Evolutionary conservation across 2,329 filamentous ascomycete genomes (phyloP).

Genomic region (Cladophialophora immunda): DNA sequence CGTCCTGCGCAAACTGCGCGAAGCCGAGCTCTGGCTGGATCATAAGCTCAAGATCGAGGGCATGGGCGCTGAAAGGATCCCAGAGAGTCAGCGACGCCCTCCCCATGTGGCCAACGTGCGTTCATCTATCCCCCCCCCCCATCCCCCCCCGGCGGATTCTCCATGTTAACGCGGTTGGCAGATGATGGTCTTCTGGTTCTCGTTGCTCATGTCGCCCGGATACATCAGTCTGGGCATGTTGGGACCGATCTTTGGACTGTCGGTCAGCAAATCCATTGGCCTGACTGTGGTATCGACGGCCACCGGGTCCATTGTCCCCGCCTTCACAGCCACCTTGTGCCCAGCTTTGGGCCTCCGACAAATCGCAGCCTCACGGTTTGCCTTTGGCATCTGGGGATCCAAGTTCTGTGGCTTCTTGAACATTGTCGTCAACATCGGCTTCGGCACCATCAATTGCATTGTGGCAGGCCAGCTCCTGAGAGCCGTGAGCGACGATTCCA

Average conservation of each 20-base stretch:
- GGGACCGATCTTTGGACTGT: conserved; percentile 40
- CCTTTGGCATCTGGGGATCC: conserved; percentile 41
- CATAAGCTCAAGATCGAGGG: conserved; percentile 20
- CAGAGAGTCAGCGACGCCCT: conserved; percentile 16
- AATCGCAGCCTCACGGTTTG: conserved; percentile 40
- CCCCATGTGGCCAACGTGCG: conserved; percentile 23
- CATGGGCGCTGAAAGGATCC: conserved; percentile 23
- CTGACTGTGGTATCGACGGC: conserved; percentile 34
- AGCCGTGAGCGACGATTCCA: conserved; percentile 43
- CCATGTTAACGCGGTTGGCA: neutral
- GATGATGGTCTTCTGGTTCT: conserved; percentile 42
- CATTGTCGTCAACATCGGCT: conserved; percentile 39
- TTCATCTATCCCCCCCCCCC: no score
- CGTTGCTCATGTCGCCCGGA: conserved; percentile 33
- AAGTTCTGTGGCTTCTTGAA: conserved; percentile 42
- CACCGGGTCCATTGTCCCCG: conserved; percentile 31
- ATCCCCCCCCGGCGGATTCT: no score
- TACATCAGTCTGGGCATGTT: conserved; percentile 39
- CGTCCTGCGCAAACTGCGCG: conserved; percentile 15
- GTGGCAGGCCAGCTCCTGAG: conserved; percentile 44
- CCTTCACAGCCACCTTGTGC: conserved; percentile 26
- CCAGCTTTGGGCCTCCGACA: conserved; percentile 38
- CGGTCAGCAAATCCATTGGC: conserved; percentile 35
- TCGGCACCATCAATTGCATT: conserved; percentile 45
- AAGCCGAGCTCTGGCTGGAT: conserved; percentile 23